Base-by-base conservation (phyloP, 2,329 filamentous ascomycete species). In the Colletotrichum tofieldiae region DNA sequence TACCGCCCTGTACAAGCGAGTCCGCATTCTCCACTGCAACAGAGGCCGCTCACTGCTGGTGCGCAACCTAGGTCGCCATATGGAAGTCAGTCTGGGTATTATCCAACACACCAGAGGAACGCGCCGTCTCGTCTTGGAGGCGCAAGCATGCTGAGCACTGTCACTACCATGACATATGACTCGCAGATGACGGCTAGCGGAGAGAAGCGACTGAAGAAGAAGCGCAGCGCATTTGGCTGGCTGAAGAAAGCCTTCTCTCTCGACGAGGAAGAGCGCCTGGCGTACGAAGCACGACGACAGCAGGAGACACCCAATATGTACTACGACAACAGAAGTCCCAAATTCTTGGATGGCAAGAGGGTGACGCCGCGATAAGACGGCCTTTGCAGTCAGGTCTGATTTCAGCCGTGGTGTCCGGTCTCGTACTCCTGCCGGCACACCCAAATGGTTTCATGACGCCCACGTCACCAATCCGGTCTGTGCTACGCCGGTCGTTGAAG, bases 181-280 rank as follows among this genome's bases (percentile, higher is more conserved):
- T 82, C 82, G 1, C 75, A 78, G n/a, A 75, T 75, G 14, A 77
- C 78, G 12, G 75, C 76, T 11, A 76, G 76, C 1, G 79, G 77
- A 23, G 79, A 81, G 32, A 84, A 83, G 67, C 82, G 85, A 47
- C 77, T 91, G 6, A 92, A 92, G 80, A 92, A 92, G 83, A 92
- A 92, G 84, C 87, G 89, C 74, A 92, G 90, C 76, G 89, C 90
- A 1, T 91, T 92, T 77, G 90, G 90, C 2, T 92, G 90, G 90
- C 79, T 92, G 67, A 92, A 92, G 80, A 92, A 92, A 81, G 90
- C 90, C 0, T 92, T 92, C 64, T 88, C 87, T 43, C 81, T 92
- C 35, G 90, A 91, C 72, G 90, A 92, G 29, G 89, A 92, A 59
- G 90, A 92, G 79, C 86, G 86, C 64, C 84, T 86, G 11, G 86